Evolutionary conservation across 495 filamentous ascomycete species (phyloP).

Genomic region (Aspergillus sparsus): DNA sequence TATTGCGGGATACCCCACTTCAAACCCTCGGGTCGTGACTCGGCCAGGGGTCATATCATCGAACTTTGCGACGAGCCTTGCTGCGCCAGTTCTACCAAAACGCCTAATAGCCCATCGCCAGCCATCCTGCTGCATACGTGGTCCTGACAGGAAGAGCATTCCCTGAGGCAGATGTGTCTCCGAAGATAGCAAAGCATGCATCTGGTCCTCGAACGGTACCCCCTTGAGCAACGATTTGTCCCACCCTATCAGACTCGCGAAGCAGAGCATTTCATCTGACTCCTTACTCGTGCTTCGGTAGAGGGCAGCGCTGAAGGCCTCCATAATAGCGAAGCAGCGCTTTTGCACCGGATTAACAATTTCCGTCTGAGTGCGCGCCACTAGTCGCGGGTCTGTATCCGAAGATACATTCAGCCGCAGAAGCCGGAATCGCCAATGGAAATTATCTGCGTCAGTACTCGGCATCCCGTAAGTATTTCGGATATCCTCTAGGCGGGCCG

Average conservation of each 20-base stretch:
- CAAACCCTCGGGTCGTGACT: constrained; percentile 1
- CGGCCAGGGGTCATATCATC: constrained; percentile 10
- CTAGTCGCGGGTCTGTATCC: constrained; percentile 8
- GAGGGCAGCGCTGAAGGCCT: constrained; percentile 10
- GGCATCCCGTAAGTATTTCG: constrained; percentile 2
- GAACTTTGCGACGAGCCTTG: neutral
- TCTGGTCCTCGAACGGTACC: constrained; percentile 9
- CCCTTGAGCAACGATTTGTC: constrained; percentile 8
- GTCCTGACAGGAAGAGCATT: constrained; percentile 10
- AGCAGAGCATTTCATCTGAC: constrained; percentile 12
- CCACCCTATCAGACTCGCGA: constrained; percentile 14
- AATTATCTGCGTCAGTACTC: constrained; percentile 9
- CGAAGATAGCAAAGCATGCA: constrained; percentile 9
- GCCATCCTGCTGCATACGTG: constrained; percentile 7
- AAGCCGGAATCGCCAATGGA: constrained; percentile 11
- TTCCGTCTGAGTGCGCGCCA: neutral
- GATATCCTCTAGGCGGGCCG: neutral
- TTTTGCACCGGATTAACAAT: neutral
- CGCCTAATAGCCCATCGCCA: constrained; percentile 13
- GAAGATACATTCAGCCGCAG: constrained; percentile 10
- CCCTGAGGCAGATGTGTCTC: constrained; percentile 9
- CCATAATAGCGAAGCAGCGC: constrained; percentile 12
- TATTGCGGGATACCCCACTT: constrained; percentile 3
- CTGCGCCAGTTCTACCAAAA: constrained; percentile 7
- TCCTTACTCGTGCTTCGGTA: constrained; percentile 14